Percentiles rank a stretch among this genome's conserved stretches.
These are phyloP conservation scores for Lathyrus sativus DNA, from an alignment of 306 rosid species.

Conservation along the genomic window DNA sequence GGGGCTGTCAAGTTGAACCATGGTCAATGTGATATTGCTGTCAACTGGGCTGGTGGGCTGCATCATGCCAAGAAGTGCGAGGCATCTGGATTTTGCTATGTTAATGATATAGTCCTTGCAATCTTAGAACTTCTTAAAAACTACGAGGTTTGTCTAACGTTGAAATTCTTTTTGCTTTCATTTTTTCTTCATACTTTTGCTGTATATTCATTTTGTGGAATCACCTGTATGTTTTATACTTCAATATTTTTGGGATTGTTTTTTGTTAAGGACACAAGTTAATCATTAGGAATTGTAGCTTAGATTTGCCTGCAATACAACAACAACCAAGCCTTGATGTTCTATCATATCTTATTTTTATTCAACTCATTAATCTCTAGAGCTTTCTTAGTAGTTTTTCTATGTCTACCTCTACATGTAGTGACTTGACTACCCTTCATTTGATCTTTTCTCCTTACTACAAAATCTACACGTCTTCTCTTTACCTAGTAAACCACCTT, in stretches of 20 bases:
- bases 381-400: too few species aligned
- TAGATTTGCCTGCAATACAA: slow-evolving; percentile 14
- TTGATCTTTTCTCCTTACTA: neutral
- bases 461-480: too few species aligned
- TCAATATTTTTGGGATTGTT: slow-evolving; percentile 1
- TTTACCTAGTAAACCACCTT: too few species aligned
- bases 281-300: slow-evolving; percentile 8
- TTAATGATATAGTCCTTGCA: slow-evolving; percentile 80
- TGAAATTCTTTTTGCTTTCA: slow-evolving; percentile 9
- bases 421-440: too few species aligned
- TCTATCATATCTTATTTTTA: too few species aligned
- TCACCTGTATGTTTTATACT: slow-evolving; percentile 7
- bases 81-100: slow-evolving; percentile 91
- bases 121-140: slow-evolving; percentile 87
- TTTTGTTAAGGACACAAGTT: neutral
- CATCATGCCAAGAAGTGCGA: slow-evolving; percentile 93
- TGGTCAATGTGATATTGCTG: slow-evolving; percentile 77
- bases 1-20: slow-evolving; percentile 85
- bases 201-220: slow-evolving; percentile 16
- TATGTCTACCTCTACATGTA: too few species aligned
- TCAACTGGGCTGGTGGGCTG: slow-evolving; percentile 89
- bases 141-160: slow-evolving; percentile 60
- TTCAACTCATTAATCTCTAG: too few species aligned
- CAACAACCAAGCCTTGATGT: too few species aligned
- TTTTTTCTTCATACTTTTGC: slow-evolving; percentile 3